Percentiles rank a stretch among this genome's conserved stretches.
phyloP scores from a whole-genome alignment of 495 filamentous ascomycete genomes.

The Cercophora scortea region DNA sequence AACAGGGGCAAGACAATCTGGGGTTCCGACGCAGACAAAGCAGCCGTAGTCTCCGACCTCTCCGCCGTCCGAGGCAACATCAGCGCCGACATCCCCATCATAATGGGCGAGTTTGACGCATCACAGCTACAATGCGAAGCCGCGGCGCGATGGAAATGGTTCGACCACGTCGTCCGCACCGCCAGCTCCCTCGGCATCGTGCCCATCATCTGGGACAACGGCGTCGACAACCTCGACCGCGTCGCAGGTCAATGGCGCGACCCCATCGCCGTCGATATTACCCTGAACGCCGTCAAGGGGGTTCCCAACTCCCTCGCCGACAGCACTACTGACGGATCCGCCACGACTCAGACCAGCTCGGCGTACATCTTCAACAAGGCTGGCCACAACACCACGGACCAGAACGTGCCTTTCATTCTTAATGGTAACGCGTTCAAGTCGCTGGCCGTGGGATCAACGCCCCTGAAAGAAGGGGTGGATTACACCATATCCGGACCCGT shows the following conservation, averaged over 20 bases:
- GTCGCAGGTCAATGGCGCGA: conserved; percentile 42
- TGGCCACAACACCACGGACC: conserved; percentile 33
- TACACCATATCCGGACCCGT: conserved; percentile 36
- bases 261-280: conserved; percentile 36
- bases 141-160: conserved; percentile 51
- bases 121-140: conserved; percentile 41
- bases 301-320: conserved; percentile 45
- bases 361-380: conserved; percentile 50
- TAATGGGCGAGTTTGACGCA: conserved; percentile 55
- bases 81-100: conserved; percentile 40
- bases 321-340: conserved; percentile 40
- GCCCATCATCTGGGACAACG: conserved; percentile 53
- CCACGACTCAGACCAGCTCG: conserved; percentile 37
- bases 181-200: conserved; percentile 38
- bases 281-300: conserved; percentile 35
- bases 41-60: conserved; percentile 42
- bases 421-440: conserved; percentile 48
- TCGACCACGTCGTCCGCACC: conserved; percentile 44
- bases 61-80: conserved; percentile 43
- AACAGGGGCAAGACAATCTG: conserved; percentile 50
- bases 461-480: conserved; percentile 29
- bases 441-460: conserved; percentile 31
- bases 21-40: conserved; percentile 49
- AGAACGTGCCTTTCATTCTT: conserved; percentile 39
- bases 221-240: conserved; percentile 40